These are phyloP conservation scores for Syzygium aromaticum DNA, from an alignment of 345 rosid genomes.

Conservation along the genomic window DNA sequence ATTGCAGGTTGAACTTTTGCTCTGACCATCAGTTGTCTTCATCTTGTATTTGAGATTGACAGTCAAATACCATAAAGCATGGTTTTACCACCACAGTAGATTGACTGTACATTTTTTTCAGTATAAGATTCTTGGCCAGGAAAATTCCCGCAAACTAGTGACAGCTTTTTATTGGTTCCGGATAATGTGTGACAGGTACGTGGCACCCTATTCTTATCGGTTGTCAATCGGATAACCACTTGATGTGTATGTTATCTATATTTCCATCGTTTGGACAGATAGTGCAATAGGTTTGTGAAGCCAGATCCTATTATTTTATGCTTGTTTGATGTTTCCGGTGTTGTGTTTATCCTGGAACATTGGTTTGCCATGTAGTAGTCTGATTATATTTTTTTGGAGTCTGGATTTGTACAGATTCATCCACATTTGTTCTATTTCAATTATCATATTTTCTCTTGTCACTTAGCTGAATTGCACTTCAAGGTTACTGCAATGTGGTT, in stretches of 20 bases:
- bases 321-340: not conserved
- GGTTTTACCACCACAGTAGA: not conserved
- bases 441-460: not conserved
- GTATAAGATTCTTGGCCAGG: not conserved
- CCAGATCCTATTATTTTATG: not conserved
- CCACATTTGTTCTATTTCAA: not conserved
- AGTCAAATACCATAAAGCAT: not conserved
- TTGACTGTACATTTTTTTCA: not conserved
- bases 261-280: not conserved
- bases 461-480: not conserved
- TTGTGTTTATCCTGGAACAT: not conserved
- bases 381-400: not conserved
- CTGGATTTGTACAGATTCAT: not conserved
- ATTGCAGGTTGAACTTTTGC: not conserved
- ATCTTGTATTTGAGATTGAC: not conserved
- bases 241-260: not conserved
- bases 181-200: not conserved
- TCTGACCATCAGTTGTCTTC: not conserved
- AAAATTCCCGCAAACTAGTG: not conserved
- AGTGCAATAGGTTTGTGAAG: not conserved
- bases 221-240: not conserved
- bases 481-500: not conserved
- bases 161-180: not conserved
- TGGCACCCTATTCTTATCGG: not conserved
- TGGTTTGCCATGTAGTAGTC: not conserved